These are phyloP conservation scores for Leptomonas seymouri DNA, from an alignment of 208 protist genomes.

Conservation along the genomic window DNA sequence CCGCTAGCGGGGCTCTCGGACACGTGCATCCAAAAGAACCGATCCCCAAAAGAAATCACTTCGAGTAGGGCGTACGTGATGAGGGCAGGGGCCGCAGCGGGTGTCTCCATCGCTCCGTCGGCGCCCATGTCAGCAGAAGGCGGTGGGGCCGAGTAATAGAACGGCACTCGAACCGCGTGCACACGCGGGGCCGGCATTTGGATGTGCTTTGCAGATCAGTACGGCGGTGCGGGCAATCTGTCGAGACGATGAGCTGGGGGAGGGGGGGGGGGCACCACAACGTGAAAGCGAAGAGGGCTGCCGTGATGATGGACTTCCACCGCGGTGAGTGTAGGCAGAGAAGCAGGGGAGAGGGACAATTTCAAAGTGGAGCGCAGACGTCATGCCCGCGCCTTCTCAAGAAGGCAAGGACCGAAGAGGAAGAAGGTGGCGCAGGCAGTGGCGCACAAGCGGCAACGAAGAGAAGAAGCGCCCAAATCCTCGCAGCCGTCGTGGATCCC, in stretches of 20 bases:
- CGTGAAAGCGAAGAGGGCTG: too few species aligned
- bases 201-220: too few species aligned
- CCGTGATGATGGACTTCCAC: too few species aligned
- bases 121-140: background rate
- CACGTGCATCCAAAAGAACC: slow-evolving; percentile 76
- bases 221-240: too few species aligned
- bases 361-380: too few species aligned
- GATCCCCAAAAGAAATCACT: slow-evolving; percentile 43
- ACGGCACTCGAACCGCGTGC: slow-evolving; percentile 33
- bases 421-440: background rate
- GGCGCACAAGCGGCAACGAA: background rate
- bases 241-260: too few species aligned
- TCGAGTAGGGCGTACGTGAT: slow-evolving; percentile 53
- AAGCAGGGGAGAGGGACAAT: too few species aligned
- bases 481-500: background rate
- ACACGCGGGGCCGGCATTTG: slow-evolving; percentile 36
- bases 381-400: too few species aligned
- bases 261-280: too few species aligned
- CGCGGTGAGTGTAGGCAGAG: too few species aligned
- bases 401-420: too few species aligned
- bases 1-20: slow-evolving; percentile 37
- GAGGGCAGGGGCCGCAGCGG: slow-evolving; percentile 8
- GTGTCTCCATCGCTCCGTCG: background rate
- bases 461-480: background rate
- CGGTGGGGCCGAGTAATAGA: slow-evolving; percentile 25